Base-by-base conservation (phyloP, 108 stramenopile species). In the Nitzschia sp. region DNA sequence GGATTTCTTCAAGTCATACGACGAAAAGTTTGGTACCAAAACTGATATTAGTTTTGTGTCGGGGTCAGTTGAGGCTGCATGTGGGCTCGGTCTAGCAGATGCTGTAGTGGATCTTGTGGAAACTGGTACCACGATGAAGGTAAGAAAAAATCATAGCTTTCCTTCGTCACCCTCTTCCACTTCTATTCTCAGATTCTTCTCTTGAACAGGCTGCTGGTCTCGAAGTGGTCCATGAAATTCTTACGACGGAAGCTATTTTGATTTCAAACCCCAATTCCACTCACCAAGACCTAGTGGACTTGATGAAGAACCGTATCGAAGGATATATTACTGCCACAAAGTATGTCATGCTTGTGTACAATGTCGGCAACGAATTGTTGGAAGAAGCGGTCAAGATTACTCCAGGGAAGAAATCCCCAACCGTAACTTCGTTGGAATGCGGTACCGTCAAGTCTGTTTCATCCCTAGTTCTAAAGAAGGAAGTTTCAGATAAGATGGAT, bases 91-190 rank as follows among this genome's bases (percentile, higher is more conserved):
- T 32, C 71, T 98, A 61, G 98, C 97, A 16, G 98, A 98, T 80
- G 98, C 96, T 35, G 95, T 98, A 45, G 96, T 98, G 22, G 97
- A 97, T 83, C 83, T 98, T 52, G 96, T 97, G 27, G 97, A 97
- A 69, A 98, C 97, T 54, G 98, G 98, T 25, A 98, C 98, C 9
- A 98, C 98, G 8, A 97, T 97, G 97, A 92, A 84, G 81, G 91
- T 92, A 72, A 69, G 85, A 44, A 3, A 23, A n/a, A 50, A n/a
- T n/a, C n/a, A n/a, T n/a, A n/a, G n/a, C n/a, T n/a, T n/a, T n/a
- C n/a, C n/a, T n/a, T n/a, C n/a, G n/a, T n/a, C n/a, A n/a, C 15
- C 15, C 8, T 26, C 21, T 30, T 52, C 26, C 34, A 0, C 41
- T 31, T 25, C 54, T 57, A 8, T n/a, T 15, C 25, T 27, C 6